Conservation (phyloP, 2,329 filamentous ascomycete genomes). For the Cladosporium austrohemisphaericum region DNA sequence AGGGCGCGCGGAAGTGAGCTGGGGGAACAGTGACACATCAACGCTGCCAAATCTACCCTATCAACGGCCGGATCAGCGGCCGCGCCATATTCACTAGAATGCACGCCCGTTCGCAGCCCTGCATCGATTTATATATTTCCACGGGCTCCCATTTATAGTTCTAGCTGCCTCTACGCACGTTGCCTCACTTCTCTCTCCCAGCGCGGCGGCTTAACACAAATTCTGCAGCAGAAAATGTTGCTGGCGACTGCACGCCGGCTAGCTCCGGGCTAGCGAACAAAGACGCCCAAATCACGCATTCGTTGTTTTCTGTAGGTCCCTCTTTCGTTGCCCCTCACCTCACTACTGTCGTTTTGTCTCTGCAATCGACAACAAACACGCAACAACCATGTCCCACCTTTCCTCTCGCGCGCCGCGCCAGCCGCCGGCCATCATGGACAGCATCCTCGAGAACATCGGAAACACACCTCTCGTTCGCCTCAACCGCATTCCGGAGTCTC, state of each 20-base stretch:
- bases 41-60: too few species aligned
- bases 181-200: too few species aligned
- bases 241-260: background rate
- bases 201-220: conserved; percentile 4
- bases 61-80: too few species aligned
- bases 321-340: background rate
- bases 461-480: conserved; percentile 93
- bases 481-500: conserved; percentile 85
- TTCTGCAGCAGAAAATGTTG: conserved; percentile 4
- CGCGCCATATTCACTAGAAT: too few species aligned
- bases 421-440: conserved; percentile 57
- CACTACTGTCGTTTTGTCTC: background rate
- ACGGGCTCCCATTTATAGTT: too few species aligned
- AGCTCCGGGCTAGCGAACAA: background rate
- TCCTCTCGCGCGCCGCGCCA: conserved; percentile 45
- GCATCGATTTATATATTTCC: too few species aligned
- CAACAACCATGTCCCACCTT: conserved; percentile 29
- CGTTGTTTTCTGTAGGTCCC: conserved; percentile 2
- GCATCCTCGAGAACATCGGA: conserved; percentile 83
- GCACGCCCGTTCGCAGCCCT: too few species aligned
- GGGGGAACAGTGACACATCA: too few species aligned
- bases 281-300: background rate
- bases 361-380: background rate
- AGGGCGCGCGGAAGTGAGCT: too few species aligned
- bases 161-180: too few species aligned